phyloP scores from a whole-genome alignment of 495 filamentous ascomycete genomes.

The Penicilliopsis zonata region DNA sequence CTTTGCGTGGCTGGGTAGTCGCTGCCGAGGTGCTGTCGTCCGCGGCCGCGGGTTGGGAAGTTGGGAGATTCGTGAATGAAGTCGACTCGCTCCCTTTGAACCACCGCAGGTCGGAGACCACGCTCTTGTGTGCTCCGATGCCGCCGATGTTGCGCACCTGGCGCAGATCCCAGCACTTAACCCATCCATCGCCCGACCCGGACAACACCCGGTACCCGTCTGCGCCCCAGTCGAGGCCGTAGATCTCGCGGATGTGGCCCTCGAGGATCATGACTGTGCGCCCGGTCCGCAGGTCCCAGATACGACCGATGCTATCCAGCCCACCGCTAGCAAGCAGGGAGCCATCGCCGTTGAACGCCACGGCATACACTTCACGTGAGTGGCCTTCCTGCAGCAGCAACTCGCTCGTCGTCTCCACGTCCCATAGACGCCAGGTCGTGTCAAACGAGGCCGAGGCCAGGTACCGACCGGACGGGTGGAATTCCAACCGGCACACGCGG shows the following conservation, averaged over 20 bases:
- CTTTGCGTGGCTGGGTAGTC: conserved; percentile 39
- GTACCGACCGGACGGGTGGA: conserved; percentile 85
- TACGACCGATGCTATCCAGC: conserved; percentile 83
- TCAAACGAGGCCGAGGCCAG: conserved; percentile 91
- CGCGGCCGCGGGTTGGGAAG: conserved; percentile 50
- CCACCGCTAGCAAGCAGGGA: conserved; percentile 83
- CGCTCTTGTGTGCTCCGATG: conserved; percentile 82
- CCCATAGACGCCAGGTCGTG: conserved; percentile 96
- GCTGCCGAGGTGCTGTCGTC: conserved; percentile 40
- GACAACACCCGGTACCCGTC: conserved; percentile 84
- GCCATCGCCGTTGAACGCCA: conserved; percentile 82
- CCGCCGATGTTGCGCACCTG: conserved; percentile 72
- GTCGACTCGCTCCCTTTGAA: conserved; percentile 71
- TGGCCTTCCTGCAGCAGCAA: conserved; percentile 90
- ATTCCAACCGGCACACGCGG: conserved; percentile 82
- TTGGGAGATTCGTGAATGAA: conserved; percentile 40
- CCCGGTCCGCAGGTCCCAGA: conserved; percentile 95
- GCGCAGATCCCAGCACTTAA: conserved; percentile 95
- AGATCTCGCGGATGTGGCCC: conserved; percentile 86
- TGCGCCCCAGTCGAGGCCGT: conserved; percentile 80
- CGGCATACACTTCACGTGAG: conserved; percentile 77
- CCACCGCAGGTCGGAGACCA: conserved; percentile 89
- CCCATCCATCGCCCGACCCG: conserved; percentile 87
- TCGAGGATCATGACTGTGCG: conserved; percentile 94
- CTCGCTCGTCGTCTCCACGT: conserved; percentile 73